These are phyloP conservation scores for Glycyrrhiza uralensis DNA, from an alignment of 306 rosid genomes.

Conservation along the genomic window DNA sequence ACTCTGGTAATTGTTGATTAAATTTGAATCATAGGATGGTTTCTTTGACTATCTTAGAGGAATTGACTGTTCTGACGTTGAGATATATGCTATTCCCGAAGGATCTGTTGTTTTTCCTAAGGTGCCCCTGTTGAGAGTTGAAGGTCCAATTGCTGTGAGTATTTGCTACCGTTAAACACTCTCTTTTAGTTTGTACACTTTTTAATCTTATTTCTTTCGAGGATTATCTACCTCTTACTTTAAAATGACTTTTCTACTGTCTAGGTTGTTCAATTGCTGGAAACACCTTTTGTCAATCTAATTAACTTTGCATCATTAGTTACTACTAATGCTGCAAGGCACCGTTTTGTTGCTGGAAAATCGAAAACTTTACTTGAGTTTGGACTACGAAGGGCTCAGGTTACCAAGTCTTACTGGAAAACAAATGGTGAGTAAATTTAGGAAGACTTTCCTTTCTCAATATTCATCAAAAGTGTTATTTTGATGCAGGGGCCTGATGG, in stretches of 20 bases:
- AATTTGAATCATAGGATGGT: constrained; percentile 59
- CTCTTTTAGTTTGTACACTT: background rate
- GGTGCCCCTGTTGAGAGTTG: constrained; percentile 83
- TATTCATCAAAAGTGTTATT: constrained; percentile 21
- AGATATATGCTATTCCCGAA: constrained; percentile 81
- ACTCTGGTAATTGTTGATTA: background rate
- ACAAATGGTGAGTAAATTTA: background rate
- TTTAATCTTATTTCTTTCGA: background rate
- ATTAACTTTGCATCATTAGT: constrained; percentile 79
- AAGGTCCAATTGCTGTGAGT: constrained; percentile 98
- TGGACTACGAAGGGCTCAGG: constrained; percentile 94
- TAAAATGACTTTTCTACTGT: constrained; percentile 9
- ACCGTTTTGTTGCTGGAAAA: constrained; percentile 91
- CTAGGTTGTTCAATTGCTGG: constrained; percentile 92
- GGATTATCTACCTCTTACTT: background rate
- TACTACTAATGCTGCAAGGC: constrained; percentile 92
- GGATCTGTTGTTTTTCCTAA: constrained; percentile 95
- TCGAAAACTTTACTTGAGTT: constrained; percentile 82
- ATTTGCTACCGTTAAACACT: background rate
- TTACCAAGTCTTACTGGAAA: constrained; percentile 15
- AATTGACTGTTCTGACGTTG: constrained; percentile 81
- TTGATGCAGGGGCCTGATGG: constrained; percentile 91
- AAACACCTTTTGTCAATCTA: constrained; percentile 82
- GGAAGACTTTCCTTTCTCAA: background rate
- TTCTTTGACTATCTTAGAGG: constrained; percentile 88